Percentiles rank a stretch among this genome's conserved stretches.
These are phyloP conservation scores for Penicillium corylophilum DNA, from an alignment of 2,329 filamentous ascomycete genomes.

Conservation along the genomic window DNA sequence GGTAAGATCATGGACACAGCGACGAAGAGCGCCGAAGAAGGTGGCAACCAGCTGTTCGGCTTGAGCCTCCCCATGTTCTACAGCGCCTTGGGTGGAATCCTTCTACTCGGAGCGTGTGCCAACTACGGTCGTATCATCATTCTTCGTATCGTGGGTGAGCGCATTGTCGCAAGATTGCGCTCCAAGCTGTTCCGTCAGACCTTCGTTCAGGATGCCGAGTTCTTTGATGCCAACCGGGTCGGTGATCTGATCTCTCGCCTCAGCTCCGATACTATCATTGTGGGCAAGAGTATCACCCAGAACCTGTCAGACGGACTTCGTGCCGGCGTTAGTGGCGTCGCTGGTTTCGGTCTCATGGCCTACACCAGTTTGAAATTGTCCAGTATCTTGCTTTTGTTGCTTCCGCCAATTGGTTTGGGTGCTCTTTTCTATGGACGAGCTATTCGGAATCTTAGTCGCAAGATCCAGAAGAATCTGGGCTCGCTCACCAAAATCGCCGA, in stretches of 20 bases:
- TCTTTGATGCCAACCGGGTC: conserved; percentile 96
- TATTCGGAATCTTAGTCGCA: conserved; percentile 83
- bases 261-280: conserved; percentile 94
- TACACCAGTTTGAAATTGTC: conserved; percentile 91
- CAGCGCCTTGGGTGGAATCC: conserved; percentile 69
- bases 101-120: conserved; percentile 79
- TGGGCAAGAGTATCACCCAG: conserved; percentile 97
- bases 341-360: conserved; percentile 91
- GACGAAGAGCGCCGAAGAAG: conserved; percentile 68
- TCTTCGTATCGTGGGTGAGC: conserved; percentile 88
- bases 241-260: conserved; percentile 94
- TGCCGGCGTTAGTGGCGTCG: conserved; percentile 82
- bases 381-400: conserved; percentile 78
- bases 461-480: conserved; percentile 91
- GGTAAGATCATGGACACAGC: conserved; percentile 93
- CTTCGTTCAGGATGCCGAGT: conserved; percentile 96
- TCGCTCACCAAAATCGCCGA: conserved; percentile 95
- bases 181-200: conserved; percentile 89
- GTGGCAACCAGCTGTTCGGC: conserved; percentile 70
- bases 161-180: conserved; percentile 85
- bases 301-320: conserved; percentile 96
- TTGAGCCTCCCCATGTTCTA: conserved; percentile 87
- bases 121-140: conserved; percentile 95
- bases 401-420: conserved; percentile 84
- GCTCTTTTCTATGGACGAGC: conserved; percentile 89